A percentile compares a stretch with the other conserved stretches of the same genome.
phyloP scores from a whole-genome alignment of 192 early-diverging fungal genomes.

The Polychytrium aggregatum region DNA sequence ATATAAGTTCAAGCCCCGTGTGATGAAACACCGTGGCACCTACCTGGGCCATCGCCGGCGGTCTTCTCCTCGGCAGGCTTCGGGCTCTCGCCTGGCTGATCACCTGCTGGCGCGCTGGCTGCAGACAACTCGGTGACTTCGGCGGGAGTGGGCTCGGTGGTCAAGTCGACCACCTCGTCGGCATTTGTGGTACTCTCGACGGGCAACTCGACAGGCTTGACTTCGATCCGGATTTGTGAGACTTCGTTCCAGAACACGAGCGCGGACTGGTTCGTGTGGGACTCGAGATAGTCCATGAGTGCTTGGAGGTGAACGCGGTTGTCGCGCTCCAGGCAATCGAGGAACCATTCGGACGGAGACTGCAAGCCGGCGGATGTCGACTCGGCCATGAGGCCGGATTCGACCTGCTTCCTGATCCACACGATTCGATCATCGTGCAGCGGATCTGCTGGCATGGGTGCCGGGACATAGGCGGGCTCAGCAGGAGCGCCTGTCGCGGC shows the following conservation, averaged over 20 bases:
- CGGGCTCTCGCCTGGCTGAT: too few species aligned
- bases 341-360: conserved; percentile 23
- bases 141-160: too few species aligned
- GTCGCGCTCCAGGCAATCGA: conserved; percentile 35
- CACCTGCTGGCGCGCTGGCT: too few species aligned
- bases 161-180: too few species aligned
- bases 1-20: too few species aligned
- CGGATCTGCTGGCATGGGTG: conserved; percentile 11
- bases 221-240: conserved; percentile 15
- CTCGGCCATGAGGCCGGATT: conserved; percentile 31
- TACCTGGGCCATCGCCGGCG: too few species aligned
- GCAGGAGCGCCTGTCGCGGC: too few species aligned
- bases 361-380: conserved; percentile 7
- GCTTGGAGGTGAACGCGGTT: conserved; percentile 20
- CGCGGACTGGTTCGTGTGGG: conserved; percentile 8
- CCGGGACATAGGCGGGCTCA: too few species aligned
- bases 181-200: too few species aligned
- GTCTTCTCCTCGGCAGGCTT: background rate
- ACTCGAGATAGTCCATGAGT: conserved; percentile 34
- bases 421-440: conserved; percentile 20
- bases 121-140: too few species aligned
- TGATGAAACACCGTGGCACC: too few species aligned
- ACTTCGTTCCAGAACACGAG: conserved; percentile 39
- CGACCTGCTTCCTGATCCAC: conserved; percentile 24
- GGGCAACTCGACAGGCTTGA: background rate